Evolutionary conservation across 106 monocot species (phyloP), one percentile per base, ranked within the genome.

Genomic region (Hemerocallis citrina): DNA sequence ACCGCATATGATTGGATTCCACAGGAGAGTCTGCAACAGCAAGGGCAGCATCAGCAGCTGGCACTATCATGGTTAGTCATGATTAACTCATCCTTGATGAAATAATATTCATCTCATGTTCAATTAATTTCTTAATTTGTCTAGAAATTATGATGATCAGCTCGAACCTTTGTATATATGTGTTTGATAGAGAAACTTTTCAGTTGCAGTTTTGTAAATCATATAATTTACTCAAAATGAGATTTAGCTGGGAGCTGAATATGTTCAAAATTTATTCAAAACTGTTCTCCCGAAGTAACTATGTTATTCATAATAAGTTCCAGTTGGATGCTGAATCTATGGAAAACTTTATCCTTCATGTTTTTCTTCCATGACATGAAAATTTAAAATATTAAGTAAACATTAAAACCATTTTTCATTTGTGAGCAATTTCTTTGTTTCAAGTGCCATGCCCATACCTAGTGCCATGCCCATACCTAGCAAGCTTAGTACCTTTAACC

Each of bases 11-110:
- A 39, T 65, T 50, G 52, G 55, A 17, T 80, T 32, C 34, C 38
- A 58, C 68, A 93, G 93, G 88, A 59, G 88, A 93, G 72, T 82
- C 72, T 70, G 93, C 93, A 77, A 93, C 93, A 22, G 93, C 93
- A 39, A 77, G 88, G 45, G 93, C 93, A 42, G 71, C 93, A 84
- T 85, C 88, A 41, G 76, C 85, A 61, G 88, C 93, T 9, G 79
- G 72, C 33, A 93, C 93, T 52, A 89, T 88, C 31, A 85, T 93
- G 93, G 88, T 93, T 57, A 54, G 85, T 49, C 17, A 38, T 14
- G 22, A 42, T 55, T 52, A 1, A 24, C 12, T 21, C 27, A 31
- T 55, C 28, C 19, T 40, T 9, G 5, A 47, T 61, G 1, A 19
- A 7, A 35, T 36, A 16, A 54, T n/a, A 1, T 54, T 11, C 54